Base-by-base conservation (phyloP, 176 grass and related monocot species). In the Poa pratensis region DNA sequence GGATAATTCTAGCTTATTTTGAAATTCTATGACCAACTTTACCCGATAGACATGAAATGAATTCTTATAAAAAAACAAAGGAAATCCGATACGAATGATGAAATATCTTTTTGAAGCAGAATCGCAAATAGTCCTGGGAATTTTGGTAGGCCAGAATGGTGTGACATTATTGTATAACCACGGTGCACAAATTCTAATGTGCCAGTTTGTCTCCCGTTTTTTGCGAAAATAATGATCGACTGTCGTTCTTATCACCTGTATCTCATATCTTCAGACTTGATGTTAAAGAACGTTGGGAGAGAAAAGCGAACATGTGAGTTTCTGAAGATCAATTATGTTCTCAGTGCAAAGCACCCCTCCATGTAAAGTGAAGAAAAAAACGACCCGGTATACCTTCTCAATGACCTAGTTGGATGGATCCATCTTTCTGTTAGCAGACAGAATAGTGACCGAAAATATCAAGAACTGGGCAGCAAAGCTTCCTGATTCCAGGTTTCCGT, bases 301-400 rank as follows among this genome's bases (percentile, higher is more conserved):
- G 89, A 77, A 91, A 91, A 69, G 85, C 85, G 16, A 91, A 91
- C 40, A 91, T 91, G 89, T 81, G 70, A 81, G 46, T 81, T 35
- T 53, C 14, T 76, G 75, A 63, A 81, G 51, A 69, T 45, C n/a
- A 28, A 22, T 78, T 39, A 5, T 53, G 43, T 53, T 78, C 42
- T 53, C 60, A 54, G 30, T 69, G 40, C 70, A 24, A 80, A 40
- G 16, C 50, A 28, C 80, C 27, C 60, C 46, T 26, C 28, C 34
- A 76, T 49, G 49, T 37, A 54, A 45, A 70, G 34, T 22, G 32
- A 61, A 70, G 48, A 66, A 12, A 40, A 10, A n/a, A 7, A 40
- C 3, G 3, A 24, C 17, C 10, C 14, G 48, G 48, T 50, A 50
- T 39, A 16, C 37, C 8, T 28, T 28, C 52, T 84, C 19, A 0